These are phyloP conservation scores for Clohesyomyces aquaticus DNA, from an alignment of 495 filamentous ascomycete genomes.

Conservation along the genomic window DNA sequence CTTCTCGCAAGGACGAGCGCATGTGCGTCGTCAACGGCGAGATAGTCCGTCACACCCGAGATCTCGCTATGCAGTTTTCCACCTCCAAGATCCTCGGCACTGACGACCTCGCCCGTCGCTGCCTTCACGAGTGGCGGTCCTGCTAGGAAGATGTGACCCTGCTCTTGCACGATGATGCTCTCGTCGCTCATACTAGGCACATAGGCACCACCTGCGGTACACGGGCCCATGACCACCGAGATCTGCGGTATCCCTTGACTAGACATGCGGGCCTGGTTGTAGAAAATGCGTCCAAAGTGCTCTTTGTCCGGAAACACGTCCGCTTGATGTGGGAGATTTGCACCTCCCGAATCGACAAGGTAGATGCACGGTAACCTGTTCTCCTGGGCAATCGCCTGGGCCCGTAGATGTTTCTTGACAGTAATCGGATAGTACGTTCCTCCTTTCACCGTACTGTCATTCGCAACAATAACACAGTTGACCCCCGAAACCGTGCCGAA, in stretches of 20 bases:
- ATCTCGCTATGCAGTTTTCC: slow-evolving; percentile 89
- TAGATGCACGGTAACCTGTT: slow-evolving; percentile 91
- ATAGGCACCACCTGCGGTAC: slow-evolving; percentile 93
- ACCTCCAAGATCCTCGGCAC: slow-evolving; percentile 89
- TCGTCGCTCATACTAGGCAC: slow-evolving; percentile 98
- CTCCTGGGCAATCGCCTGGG: slow-evolving; percentile 87
- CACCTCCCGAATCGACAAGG: slow-evolving; percentile 93
- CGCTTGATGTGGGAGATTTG: slow-evolving; percentile 93
- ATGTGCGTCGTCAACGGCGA: slow-evolving; percentile 93
- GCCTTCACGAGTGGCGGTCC: slow-evolving; percentile 96
- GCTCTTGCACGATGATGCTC: slow-evolving; percentile 91
- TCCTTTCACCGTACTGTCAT: slow-evolving; percentile 98
- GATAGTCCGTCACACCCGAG: slow-evolving; percentile 94
- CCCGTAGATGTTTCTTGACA: slow-evolving; percentile 95
- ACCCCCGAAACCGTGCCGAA: slow-evolving; percentile 90
- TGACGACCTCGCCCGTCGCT: slow-evolving; percentile 91
- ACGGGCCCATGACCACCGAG: slow-evolving; percentile 96
- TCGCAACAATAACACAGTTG: slow-evolving; percentile 91
- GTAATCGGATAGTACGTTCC: slow-evolving; percentile 98
- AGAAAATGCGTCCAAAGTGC: slow-evolving; percentile 98
- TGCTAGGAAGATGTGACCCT: slow-evolving; percentile 95
- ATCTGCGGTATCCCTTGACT: slow-evolving; percentile 88
- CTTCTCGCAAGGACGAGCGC: slow-evolving; percentile 85
- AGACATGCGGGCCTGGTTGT: slow-evolving; percentile 95
- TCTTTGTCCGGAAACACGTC: slow-evolving; percentile 96